A percentile compares a stretch with the other conserved stretches of the same genome.
These are phyloP conservation scores for Pseudogymnoascus sp. DNA, from an alignment of 2,329 filamentous ascomycete species.

Conservation along the genomic window DNA sequence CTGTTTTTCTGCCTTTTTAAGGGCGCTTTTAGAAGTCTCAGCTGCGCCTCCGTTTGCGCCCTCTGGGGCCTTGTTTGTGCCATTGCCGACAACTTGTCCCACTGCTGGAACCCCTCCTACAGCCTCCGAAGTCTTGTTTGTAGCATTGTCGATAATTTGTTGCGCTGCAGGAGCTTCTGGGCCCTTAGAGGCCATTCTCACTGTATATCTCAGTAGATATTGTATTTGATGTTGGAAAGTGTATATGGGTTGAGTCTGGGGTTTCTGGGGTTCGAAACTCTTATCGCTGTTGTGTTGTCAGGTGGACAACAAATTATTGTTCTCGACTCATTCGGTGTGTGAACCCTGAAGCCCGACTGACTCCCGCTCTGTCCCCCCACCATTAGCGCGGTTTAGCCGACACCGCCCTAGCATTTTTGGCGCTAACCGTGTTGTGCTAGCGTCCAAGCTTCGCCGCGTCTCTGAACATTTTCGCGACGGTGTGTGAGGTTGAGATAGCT, in stretches of 20 bases:
- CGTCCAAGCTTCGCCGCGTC: conserved; percentile 15
- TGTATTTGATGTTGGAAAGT: background rate
- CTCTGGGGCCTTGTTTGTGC: background rate
- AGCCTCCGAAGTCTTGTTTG: conserved; percentile 2
- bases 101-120: conserved; percentile 20
- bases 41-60: conserved; percentile 17
- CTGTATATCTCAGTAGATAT: conserved; percentile 4
- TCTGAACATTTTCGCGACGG: conserved; percentile 14
- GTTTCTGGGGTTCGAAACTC: background rate
- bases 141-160: background rate
- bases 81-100: background rate
- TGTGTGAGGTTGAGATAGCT: conserved; percentile 12
- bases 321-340: conserved; percentile 7
- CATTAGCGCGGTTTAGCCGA: conserved; percentile 10
- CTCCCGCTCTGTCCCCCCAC: conserved; percentile 8
- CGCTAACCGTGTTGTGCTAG: conserved; percentile 11
- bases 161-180: conserved; percentile 5
- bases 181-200: conserved; percentile 9
- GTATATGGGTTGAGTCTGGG: background rate
- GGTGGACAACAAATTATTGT: background rate
- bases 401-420: background rate
- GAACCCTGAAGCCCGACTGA: conserved; percentile 5
- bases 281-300: background rate
- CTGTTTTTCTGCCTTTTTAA: conserved; percentile 59
- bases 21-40: conserved; percentile 50